Evolutionary conservation across 2,329 filamentous ascomycete genomes (phyloP).

Genomic region (Aaosphaeria pasadenensis): DNA sequence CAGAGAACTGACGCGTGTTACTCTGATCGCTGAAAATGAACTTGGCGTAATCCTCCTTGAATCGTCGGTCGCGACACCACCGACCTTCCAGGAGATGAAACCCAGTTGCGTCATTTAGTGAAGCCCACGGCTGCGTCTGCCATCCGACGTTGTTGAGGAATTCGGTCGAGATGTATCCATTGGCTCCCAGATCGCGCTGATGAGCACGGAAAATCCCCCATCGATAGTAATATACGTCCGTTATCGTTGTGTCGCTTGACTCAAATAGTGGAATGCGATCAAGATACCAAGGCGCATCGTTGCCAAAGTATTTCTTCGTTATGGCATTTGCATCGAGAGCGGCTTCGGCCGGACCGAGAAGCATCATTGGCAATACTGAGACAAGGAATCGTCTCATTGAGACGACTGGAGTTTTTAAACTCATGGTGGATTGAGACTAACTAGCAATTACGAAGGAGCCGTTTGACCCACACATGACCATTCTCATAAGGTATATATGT

Average conservation of each 20-base stretch:
- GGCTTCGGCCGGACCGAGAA: background rate
- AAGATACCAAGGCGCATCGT: slow-evolving; percentile 41
- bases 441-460: no score
- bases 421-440: no score
- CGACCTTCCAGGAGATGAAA: slow-evolving; percentile 45
- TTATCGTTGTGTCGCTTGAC: slow-evolving; percentile 36
- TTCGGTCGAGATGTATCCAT: slow-evolving; percentile 46
- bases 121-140: slow-evolving; percentile 42
- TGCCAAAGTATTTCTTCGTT: slow-evolving; percentile 36
- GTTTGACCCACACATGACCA: no score
- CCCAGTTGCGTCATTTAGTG: slow-evolving; percentile 44
- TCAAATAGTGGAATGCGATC: slow-evolving; percentile 41
- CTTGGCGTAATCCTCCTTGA: slow-evolving; percentile 43
- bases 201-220: slow-evolving; percentile 46
- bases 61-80: slow-evolving; percentile 45
- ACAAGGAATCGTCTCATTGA: no score
- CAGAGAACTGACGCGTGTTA: slow-evolving; percentile 44
- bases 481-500: no score
- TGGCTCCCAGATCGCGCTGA: slow-evolving; percentile 42
- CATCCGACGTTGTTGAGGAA: slow-evolving; percentile 45
- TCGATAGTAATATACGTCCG: slow-evolving; percentile 47
- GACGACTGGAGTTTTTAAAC: no score
- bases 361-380: no score
- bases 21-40: slow-evolving; percentile 41
- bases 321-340: slow-evolving; percentile 25